These are phyloP conservation scores for Reutealis trisperma DNA, from an alignment of 345 rosid genomes.

Conservation along the genomic window DNA sequence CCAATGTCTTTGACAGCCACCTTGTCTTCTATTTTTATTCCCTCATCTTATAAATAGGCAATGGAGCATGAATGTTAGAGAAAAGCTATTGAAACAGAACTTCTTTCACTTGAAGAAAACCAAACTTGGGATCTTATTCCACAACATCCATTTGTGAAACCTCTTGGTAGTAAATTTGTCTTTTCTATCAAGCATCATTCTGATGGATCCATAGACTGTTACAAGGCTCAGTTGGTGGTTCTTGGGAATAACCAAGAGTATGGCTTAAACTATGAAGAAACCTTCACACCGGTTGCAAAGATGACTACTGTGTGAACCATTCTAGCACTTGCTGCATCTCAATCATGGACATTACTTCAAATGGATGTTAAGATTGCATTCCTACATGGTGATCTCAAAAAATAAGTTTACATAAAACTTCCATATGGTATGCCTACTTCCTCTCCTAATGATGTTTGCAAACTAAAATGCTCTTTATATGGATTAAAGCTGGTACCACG, in stretches of 20 bases:
- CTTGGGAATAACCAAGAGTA: not conserved
- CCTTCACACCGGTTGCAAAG: too few species aligned
- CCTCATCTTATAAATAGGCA: not conserved
- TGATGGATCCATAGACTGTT: not conserved
- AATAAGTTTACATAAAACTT: not conserved
- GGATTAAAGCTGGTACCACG: not conserved
- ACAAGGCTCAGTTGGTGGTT: not conserved
- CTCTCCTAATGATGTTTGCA: too few species aligned
- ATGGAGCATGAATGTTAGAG: not conserved
- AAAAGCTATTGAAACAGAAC: too few species aligned
- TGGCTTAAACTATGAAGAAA: too few species aligned
- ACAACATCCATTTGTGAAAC: not conserved
- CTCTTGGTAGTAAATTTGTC: not conserved
- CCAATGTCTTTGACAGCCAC: not conserved
- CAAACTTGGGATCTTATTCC: not conserved
- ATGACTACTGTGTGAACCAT: too few species aligned
- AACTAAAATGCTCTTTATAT: too few species aligned
- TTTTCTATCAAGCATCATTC: not conserved
- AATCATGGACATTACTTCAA: too few species aligned
- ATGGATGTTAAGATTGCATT: too few species aligned
- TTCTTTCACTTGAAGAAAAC: slow-evolving; percentile 4
- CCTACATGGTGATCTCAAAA: too few species aligned
- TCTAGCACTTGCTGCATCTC: too few species aligned
- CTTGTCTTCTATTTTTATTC: slow-evolving; percentile 13
- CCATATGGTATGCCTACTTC: too few species aligned